Evolutionary conservation across 2,329 filamentous ascomycete genomes (phyloP).

Genomic region (Elsinoe necatrix): DNA sequence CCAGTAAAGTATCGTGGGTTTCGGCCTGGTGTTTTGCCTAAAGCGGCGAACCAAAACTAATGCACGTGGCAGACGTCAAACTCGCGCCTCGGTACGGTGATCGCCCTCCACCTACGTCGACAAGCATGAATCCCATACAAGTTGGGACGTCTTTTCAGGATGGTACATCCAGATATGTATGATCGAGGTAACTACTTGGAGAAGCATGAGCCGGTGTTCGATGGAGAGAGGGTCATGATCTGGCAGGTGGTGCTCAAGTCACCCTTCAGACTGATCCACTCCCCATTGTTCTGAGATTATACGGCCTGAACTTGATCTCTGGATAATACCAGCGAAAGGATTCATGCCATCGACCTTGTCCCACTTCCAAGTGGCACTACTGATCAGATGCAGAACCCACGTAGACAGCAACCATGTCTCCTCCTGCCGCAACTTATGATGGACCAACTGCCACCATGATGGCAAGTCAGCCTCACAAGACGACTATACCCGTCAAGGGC

Average conservation of each 20-base stretch:
- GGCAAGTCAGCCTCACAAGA: constrained; percentile 32
- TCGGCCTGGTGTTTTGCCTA: constrained; percentile 11
- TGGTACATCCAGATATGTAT: constrained; percentile 18
- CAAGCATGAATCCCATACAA: constrained; percentile 11
- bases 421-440: constrained; percentile 57
- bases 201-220: constrained; percentile 26
- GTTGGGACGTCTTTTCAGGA: constrained; percentile 16
- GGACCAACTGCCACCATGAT: constrained; percentile 41
- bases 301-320: constrained; percentile 90
- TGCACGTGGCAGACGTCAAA: constrained; percentile 15
- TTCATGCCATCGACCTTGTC: constrained; percentile 63
- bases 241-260: constrained; percentile 1
- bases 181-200: constrained; percentile 23
- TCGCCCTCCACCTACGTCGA: constrained; percentile 14
- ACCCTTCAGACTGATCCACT: constrained; percentile 18
- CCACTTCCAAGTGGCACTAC: constrained; percentile 29
- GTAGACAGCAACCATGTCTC: constrained; percentile 57
- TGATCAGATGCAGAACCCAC: constrained; percentile 34
- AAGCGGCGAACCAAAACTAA: constrained; percentile 5
- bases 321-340: constrained; percentile 99
- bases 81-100: constrained; percentile 13
- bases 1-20: constrained; percentile 12
- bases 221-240: constrained; percentile 5
- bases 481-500: constrained; percentile 29
- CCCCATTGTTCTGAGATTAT: constrained; percentile 65